A percentile compares a stretch with the other conserved stretches of the same genome.
Conservation (phyloP, 257 asterid genomes). For the Haberlea rhodopensis region DNA sequence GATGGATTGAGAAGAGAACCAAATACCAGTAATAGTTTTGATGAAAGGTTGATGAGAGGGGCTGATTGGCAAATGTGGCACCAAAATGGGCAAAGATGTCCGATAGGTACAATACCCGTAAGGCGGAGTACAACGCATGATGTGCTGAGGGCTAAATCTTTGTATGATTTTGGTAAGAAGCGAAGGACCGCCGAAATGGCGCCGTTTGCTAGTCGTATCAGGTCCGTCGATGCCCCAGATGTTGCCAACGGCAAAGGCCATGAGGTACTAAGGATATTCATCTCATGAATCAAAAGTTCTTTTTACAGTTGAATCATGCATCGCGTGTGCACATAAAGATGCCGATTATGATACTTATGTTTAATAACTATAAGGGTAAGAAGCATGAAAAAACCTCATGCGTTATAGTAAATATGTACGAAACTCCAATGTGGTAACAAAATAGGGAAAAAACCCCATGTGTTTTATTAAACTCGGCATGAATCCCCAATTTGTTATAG, state of each 20-base stretch:
- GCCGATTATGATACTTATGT: too few relatives aligned
- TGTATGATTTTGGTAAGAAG: slow-evolving; percentile 74
- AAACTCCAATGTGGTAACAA: too few relatives aligned
- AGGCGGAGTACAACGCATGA: slow-evolving; percentile 66
- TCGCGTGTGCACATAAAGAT: too few relatives aligned
- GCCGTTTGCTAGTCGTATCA: slow-evolving; percentile 27
- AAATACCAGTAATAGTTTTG: slow-evolving; percentile 24
- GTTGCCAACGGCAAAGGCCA: slow-evolving; percentile 86
- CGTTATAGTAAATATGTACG: too few relatives aligned
- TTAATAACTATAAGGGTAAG: too few relatives aligned
- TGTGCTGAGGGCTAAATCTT: slow-evolving; percentile 80
- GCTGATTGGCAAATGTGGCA: slow-evolving; percentile 74
- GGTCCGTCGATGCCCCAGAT: slow-evolving; percentile 65
- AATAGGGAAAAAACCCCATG: too few relatives aligned
- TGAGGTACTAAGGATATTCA: slow-evolving; percentile 56
- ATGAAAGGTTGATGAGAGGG: slow-evolving; percentile 28
- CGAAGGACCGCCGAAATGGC: slow-evolving; percentile 19
- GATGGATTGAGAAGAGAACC: slow-evolving; percentile 21
- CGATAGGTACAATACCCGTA: slow-evolving; percentile 79
- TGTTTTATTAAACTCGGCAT: too few relatives aligned
- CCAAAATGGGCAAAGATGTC: slow-evolving; percentile 60
- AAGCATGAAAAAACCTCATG: too few relatives aligned
- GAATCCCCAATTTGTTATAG: too few relatives aligned
- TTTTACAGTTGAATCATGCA: too few relatives aligned
- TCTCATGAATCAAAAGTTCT: too few relatives aligned